These are phyloP conservation scores for Trypanosoma theileri DNA, from an alignment of 208 protist species.

Conservation along the genomic window DNA sequence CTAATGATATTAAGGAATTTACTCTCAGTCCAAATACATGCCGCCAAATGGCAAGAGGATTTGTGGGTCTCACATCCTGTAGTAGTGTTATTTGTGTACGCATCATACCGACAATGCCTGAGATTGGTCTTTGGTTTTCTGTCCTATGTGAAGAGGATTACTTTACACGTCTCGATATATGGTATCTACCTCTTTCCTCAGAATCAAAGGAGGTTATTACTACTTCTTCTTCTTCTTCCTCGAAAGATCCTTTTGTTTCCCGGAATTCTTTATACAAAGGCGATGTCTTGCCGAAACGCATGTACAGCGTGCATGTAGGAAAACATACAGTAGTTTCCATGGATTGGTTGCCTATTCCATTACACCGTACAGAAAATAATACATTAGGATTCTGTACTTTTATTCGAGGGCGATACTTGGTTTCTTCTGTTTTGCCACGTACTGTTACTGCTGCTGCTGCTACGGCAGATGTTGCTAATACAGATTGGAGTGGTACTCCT, in stretches of 20 bases:
- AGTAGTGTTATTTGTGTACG: slow-evolving; percentile 8
- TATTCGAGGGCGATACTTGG: slow-evolving; percentile 20
- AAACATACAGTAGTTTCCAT: slow-evolving; percentile 5
- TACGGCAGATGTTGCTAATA: not conserved
- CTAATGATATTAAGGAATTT: slow-evolving; percentile 1
- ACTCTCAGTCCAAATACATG: slow-evolving; percentile 11
- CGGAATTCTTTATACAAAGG: not conserved
- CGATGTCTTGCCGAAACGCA: not conserved
- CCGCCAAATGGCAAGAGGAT: not conserved
- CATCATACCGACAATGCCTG: slow-evolving; percentile 19
- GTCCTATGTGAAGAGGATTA: slow-evolving; percentile 26
- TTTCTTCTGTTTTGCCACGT: slow-evolving; percentile 21
- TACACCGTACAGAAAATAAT: slow-evolving; percentile 24
- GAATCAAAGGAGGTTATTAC: not conserved
- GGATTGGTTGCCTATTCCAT: slow-evolving; percentile 28
- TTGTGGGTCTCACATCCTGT: slow-evolving; percentile 12
- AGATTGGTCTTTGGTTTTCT: slow-evolving; percentile 21
- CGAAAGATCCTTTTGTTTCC: not conserved
- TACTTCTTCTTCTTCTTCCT: not conserved
- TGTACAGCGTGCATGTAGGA: slow-evolving; percentile 21
- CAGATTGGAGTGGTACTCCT: not conserved
- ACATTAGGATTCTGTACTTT: slow-evolving; percentile 26
- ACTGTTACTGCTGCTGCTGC: not conserved
- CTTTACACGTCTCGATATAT: slow-evolving; percentile 20
- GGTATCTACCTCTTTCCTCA: slow-evolving; percentile 6